Evolutionary conservation across 2,329 filamentous ascomycete species (phyloP).

Genomic region (Thermochaetoides dissita): DNA sequence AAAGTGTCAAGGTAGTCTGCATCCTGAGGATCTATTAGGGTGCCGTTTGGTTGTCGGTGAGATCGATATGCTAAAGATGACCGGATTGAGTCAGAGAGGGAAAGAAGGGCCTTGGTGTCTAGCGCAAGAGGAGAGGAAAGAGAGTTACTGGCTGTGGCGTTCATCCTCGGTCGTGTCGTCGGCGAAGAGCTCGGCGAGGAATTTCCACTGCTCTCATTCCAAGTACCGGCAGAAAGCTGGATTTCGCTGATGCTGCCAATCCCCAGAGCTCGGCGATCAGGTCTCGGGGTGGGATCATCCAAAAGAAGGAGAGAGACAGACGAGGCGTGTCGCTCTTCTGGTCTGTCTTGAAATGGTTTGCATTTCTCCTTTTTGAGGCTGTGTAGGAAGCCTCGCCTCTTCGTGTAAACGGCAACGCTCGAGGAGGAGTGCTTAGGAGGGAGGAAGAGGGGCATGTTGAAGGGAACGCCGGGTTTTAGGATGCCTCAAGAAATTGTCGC

Average conservation of each 20-base stretch:
- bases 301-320: conserved; percentile 1
- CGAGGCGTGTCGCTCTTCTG: not conserved
- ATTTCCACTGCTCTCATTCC: not conserved
- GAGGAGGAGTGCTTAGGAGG: no score
- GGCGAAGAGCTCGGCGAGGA: not conserved
- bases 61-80: conserved; percentile 20
- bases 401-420: no score
- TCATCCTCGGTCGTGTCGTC: not conserved
- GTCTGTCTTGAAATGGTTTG: conserved; percentile 1
- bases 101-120: conserved; percentile 16
- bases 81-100: conserved; percentile 30
- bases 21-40: conserved; percentile 20
- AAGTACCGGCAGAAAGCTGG: not conserved
- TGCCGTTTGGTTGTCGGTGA: no score
- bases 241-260: conserved; percentile 1
- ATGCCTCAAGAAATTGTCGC: no score
- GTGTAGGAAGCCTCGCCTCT: not conserved
- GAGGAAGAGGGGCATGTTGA: no score
- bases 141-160: not conserved
- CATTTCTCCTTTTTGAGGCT: not conserved
- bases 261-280: not conserved
- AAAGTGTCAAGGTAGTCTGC: conserved; percentile 24
- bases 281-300: not conserved
- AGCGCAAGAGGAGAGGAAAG: not conserved
- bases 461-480: no score